Evolutionary conservation across 805 yeast species (phyloP).

Genomic region (Metschnikowia arizonensis): DNA sequence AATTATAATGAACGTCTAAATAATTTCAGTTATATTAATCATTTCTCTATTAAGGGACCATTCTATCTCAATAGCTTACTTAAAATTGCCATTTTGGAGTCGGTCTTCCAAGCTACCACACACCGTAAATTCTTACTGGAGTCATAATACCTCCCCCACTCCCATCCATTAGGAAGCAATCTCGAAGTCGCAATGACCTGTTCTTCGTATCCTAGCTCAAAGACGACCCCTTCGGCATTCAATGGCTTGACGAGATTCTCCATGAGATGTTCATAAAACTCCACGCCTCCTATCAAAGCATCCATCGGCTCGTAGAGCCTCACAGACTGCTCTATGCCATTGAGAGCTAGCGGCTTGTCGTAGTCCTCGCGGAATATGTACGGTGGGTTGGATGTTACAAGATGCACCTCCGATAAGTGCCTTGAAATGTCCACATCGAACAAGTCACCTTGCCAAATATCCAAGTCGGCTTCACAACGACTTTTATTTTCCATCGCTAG

Average conservation of each 20-base stretch:
- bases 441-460: slow-evolving; percentile 9
- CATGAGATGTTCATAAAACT: slow-evolving; percentile 61
- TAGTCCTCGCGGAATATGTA: slow-evolving; percentile 58
- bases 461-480: slow-evolving; percentile 9
- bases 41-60: too few relatives aligned
- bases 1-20: not conserved
- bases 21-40: too few relatives aligned
- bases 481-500: slow-evolving; percentile 47
- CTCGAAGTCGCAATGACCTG: slow-evolving; percentile 49
- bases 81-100: slow-evolving; percentile 16
- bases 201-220: slow-evolving; percentile 64
- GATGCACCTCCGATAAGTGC: slow-evolving; percentile 30
- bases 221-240: slow-evolving; percentile 56
- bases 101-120: slow-evolving; percentile 56
- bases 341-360: slow-evolving; percentile 22
- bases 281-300: slow-evolving; percentile 77
- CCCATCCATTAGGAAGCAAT: slow-evolving; percentile 41
- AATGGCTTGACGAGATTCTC: slow-evolving; percentile 38
- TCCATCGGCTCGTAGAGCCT: slow-evolving; percentile 64
- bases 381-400: slow-evolving; percentile 88
- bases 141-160: slow-evolving; percentile 46
- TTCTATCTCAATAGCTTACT: not conserved
- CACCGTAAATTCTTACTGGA: slow-evolving; percentile 51
- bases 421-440: slow-evolving; percentile 2
- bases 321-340: slow-evolving; percentile 63